Conservation (phyloP, 257 asterid genomes). For the Lantana camara region DNA sequence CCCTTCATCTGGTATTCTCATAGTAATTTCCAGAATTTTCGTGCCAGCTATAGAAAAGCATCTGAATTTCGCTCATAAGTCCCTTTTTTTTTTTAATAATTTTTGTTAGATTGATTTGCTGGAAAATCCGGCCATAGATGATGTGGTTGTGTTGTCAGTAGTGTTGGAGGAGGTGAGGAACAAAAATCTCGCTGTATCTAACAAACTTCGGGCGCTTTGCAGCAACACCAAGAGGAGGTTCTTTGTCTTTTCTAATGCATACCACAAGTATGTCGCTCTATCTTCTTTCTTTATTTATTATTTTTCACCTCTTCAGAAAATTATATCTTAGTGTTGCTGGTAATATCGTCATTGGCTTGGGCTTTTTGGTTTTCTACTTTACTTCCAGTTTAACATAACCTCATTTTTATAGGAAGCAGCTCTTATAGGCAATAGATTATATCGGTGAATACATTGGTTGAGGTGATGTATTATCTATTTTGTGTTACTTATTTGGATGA, state of each 20-base stretch:
- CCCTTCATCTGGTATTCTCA: constrained; percentile 70
- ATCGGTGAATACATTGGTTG: background rate
- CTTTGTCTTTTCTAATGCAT: constrained; percentile 86
- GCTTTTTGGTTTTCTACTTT: constrained; percentile 4
- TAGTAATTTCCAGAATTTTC: background rate
- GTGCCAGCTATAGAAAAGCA: background rate
- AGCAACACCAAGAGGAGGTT: constrained; percentile 68
- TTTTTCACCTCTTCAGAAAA: constrained; percentile 13
- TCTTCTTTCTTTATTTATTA: constrained; percentile 13
- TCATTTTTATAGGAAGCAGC: constrained; percentile 10
- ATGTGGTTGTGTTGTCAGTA: constrained; percentile 86
- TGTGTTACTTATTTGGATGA: constrained; percentile 13
- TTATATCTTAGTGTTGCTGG: too few relatives aligned
- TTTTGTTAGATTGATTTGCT: constrained; percentile 79
- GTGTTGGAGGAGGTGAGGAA: constrained; percentile 95
- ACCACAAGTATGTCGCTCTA: constrained; percentile 75
- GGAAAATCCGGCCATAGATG: constrained; percentile 87
- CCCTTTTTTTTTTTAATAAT: constrained; percentile 2
- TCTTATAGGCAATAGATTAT: background rate
- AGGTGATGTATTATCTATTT: constrained; percentile 11
- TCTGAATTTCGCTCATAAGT: constrained; percentile 14
- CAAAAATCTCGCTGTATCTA: constrained; percentile 72
- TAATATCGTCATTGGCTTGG: background rate
- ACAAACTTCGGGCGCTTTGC: constrained; percentile 85
- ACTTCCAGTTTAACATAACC: constrained; percentile 1